phyloP scores from a whole-genome alignment of 1,284 basidiomycete species.

The Pascua guehoae region DNA sequence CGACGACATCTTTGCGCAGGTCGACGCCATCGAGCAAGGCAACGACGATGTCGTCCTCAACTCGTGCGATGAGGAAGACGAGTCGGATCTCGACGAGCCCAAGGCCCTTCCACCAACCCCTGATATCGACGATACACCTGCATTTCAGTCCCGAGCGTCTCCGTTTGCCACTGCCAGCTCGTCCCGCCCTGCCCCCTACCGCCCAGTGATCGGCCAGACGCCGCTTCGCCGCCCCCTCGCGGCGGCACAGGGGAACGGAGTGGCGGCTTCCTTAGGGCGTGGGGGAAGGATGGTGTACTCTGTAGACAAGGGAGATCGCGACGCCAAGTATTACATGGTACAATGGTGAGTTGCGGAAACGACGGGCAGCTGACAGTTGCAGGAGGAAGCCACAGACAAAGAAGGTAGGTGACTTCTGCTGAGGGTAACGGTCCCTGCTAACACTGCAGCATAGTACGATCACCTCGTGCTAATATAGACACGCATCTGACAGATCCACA shows the following conservation, averaged over 20 bases:
- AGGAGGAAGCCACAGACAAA: constrained; percentile 49
- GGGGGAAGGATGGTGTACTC: constrained; percentile 27
- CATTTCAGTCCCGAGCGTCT: not conserved
- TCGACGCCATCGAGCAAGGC: constrained; percentile 12
- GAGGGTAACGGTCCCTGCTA: not conserved
- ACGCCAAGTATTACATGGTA: constrained; percentile 35
- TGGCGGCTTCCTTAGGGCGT: constrained; percentile 6
- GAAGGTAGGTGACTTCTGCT: constrained; percentile 28
- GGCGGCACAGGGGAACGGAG: not conserved
- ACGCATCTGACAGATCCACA: constrained; percentile 13
- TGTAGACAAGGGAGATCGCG: constrained; percentile 1
- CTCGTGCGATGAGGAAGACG: constrained; percentile 21
- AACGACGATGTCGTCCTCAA: constrained; percentile 8
- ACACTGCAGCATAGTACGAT: constrained; percentile 41
- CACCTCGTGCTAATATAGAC: not conserved
- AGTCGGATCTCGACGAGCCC: constrained; percentile 16
- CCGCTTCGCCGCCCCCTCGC: not conserved
- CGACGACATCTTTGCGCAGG: constrained; percentile 18
- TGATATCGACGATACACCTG: not conserved
- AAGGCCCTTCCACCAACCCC: constrained; percentile 7
- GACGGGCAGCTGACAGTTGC: constrained; percentile 11
- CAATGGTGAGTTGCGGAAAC: constrained; percentile 40
- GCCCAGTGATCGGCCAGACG: not conserved
- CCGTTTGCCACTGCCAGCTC: not conserved
- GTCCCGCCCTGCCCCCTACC: not conserved